Evolutionary conservation across 1,284 basidiomycete species (phyloP).

Genomic region (Boletus mariae): DNA sequence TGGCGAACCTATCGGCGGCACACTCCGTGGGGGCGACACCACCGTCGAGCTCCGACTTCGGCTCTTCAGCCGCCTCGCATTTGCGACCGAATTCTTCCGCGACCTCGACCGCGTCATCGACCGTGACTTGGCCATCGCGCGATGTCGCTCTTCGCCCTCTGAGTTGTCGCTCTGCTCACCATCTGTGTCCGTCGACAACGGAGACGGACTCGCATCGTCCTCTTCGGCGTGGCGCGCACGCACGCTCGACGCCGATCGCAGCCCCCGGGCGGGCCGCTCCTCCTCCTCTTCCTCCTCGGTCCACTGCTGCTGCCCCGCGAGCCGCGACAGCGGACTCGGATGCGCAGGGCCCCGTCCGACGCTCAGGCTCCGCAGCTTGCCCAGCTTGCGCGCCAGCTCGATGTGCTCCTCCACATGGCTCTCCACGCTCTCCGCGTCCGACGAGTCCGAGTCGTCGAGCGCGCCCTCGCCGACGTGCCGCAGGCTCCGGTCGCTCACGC

Average conservation of each 20-base stretch:
- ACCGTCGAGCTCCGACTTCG: conserved; percentile 61
- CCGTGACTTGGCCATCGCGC: conserved; percentile 3
- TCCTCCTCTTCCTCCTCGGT: conserved; percentile 42
- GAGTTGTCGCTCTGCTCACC: conserved; percentile 37
- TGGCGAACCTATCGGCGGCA: not conserved
- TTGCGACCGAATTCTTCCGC: conserved; percentile 16
- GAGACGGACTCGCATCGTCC: conserved; percentile 44
- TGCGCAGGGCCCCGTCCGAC: conserved; percentile 34
- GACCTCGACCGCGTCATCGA: conserved; percentile 16
- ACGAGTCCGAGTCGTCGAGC: conserved; percentile 70
- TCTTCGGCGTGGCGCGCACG: conserved; percentile 35
- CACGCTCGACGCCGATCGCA: no score
- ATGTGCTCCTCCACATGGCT: conserved; percentile 20
- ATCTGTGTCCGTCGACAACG: conserved; percentile 49
- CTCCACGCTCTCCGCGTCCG: conserved; percentile 36
- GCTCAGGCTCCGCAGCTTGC: conserved; percentile 31
- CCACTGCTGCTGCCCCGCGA: conserved; percentile 51
- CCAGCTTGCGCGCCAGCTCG: conserved; percentile 17
- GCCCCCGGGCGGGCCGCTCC: conserved; percentile 5
- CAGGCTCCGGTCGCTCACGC: conserved; percentile 40
- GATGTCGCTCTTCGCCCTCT: conserved; percentile 5
- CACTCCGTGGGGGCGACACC: conserved; percentile 39
- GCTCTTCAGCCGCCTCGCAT: conserved; percentile 19
- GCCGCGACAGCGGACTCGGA: conserved; percentile 61
- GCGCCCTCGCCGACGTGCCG: conserved; percentile 72